Base-by-base conservation (phyloP, 75 land plant genomes). In the Pinus albicaulis region DNA sequence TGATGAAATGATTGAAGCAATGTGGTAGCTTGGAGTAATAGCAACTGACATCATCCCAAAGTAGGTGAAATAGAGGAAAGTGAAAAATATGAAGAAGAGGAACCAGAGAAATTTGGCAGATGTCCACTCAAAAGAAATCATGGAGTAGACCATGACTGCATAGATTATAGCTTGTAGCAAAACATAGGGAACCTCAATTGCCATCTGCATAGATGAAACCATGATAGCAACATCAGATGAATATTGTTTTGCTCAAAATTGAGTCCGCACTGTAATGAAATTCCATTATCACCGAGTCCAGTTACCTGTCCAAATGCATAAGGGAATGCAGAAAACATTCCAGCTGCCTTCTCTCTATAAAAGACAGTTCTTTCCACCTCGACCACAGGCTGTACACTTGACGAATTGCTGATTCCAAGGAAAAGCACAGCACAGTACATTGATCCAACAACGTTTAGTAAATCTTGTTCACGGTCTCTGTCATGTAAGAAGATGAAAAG, bases 31-130 rank as follows among this genome's bases (percentile, higher is more conserved):
- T 58, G 99, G 96, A 13, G 97, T 91, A 36, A 91, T 44, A 11
- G 90, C 89, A 57, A 95, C 92, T n/a, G 87, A 76, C 94, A 91
- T 83, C 98, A 95, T 95, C 31, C 98, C 98, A 38, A 89, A 95
- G 79, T 91, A 91, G 7, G 98, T 93, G 82, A 88, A 93, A 82
- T 86, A 88, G 14, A 93, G 82, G 77, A 93, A 89, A 12, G 92
- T 83, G 89, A 92, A 87, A 90, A 80, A 96, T 64, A 71, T 79
- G 56, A 90, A 62, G 80, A 84, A 93, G 76, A 78, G 85, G 78
- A 91, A 95, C 98, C 96, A 93, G 56, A 82, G 77, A 82, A 91
- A 93, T 63, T 95, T 95, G 22, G 83, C 77, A 0, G 83, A 92
- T 16, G 84, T 85, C 98, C 98, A 95, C 72, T 93, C 80, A 53